phyloP scores from a whole-genome alignment of 1,139 yeast genomes.

The Suhomyces guaymorum region DNA sequence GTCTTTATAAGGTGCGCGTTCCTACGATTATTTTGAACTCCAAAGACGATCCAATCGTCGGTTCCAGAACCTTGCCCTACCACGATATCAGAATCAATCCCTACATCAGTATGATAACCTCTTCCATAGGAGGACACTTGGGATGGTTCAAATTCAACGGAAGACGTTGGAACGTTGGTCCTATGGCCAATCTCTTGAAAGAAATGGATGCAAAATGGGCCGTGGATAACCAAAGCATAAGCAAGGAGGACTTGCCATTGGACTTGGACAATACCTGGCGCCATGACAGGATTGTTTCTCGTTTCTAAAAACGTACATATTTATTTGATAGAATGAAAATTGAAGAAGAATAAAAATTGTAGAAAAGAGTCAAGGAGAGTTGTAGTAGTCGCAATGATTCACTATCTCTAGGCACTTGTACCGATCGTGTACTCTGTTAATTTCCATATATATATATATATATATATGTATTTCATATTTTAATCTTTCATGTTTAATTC shows the following conservation, averaged over 20 bases:
- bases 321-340: not conserved
- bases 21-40: constrained; percentile 54
- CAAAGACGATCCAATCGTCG: constrained; percentile 60
- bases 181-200: constrained; percentile 36
- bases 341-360: not conserved
- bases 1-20: constrained; percentile 51
- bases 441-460: too few species aligned
- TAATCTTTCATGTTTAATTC: too few species aligned
- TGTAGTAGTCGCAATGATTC: not conserved
- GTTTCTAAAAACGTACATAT: not conserved
- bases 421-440: too few species aligned
- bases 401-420: too few species aligned
- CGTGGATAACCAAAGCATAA: constrained; percentile 18
- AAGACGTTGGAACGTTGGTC: constrained; percentile 54
- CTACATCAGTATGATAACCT: constrained; percentile 61
- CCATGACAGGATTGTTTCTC: constrained; percentile 30
- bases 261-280: constrained; percentile 32
- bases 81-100: constrained; percentile 67
- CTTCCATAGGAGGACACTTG: constrained; percentile 84
- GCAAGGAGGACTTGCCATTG: constrained; percentile 27
- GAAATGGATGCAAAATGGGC: constrained; percentile 33
- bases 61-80: constrained; percentile 56
- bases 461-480: too few species aligned
- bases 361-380: too few species aligned
- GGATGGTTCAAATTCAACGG: constrained; percentile 57